Evolutionary conservation across 768 basidiomycete genomes (phyloP).

Genomic region (Pulveroboletus ravenelii): DNA sequence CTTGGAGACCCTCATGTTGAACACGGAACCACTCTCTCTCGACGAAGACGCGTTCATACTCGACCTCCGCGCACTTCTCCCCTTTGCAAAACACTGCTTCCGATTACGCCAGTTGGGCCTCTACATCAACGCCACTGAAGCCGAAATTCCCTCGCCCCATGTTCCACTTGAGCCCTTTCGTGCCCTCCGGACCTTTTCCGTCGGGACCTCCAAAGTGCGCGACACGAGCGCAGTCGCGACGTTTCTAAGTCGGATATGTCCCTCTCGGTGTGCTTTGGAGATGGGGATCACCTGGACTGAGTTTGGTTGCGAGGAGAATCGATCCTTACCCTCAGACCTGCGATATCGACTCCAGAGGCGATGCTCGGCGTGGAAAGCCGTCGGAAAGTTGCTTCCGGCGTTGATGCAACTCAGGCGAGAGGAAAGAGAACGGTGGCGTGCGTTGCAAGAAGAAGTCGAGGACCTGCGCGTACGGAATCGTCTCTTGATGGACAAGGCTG

Average conservation of each 20-base stretch:
- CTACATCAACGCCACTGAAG: constrained; percentile 32
- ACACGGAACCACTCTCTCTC: constrained; percentile 41
- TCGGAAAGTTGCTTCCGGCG: constrained; percentile 40
- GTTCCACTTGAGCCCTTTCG: constrained; percentile 16
- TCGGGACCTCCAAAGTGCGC: constrained; percentile 47
- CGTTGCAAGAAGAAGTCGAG: constrained; percentile 43
- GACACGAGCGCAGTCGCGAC: constrained; percentile 43
- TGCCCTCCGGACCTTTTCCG: constrained; percentile 30
- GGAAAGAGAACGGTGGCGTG: constrained; percentile 37
- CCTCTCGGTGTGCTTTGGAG: constrained; percentile 38
- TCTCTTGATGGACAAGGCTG: constrained; percentile 37
- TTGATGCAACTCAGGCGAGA: constrained; percentile 40
- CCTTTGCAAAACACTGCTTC: constrained; percentile 39
- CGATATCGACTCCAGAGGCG: constrained; percentile 16
- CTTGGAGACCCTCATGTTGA: constrained; percentile 41
- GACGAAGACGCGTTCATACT: constrained; percentile 17
- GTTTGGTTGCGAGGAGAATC: constrained; percentile 13
- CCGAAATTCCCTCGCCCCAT: constrained; percentile 10
- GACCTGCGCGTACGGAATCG: constrained; percentile 45
- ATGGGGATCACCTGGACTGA: constrained; percentile 47
- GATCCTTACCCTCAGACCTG: constrained; percentile 3
- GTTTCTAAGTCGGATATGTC: constrained; percentile 50
- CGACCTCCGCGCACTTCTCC: constrained; percentile 37
- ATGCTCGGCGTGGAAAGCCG: constrained; percentile 40
- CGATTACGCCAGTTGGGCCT: constrained; percentile 34